These are phyloP conservation scores for Chloris gayana DNA, from an alignment of 176 grass and related monocot genomes.

Conservation along the genomic window DNA sequence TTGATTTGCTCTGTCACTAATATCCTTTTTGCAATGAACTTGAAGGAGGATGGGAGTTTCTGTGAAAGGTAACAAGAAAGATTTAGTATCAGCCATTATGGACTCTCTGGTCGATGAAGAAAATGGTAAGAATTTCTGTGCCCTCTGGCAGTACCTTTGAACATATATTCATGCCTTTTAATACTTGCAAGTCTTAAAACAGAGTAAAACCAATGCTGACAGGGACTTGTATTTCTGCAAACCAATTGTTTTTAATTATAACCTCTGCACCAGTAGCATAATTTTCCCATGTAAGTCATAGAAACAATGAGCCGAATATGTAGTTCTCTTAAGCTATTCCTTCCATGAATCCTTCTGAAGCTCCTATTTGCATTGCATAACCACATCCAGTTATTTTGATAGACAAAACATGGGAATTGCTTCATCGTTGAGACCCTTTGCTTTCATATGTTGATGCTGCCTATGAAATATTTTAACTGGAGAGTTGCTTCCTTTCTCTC, in stretches of 20 bases:
- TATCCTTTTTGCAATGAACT: slow-evolving; percentile 10
- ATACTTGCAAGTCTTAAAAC: background rate
- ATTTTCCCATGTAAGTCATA: background rate
- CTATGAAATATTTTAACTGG: background rate
- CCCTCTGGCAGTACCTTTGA: slow-evolving; percentile 30
- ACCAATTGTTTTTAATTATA: background rate
- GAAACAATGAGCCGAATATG: slow-evolving; percentile 22
- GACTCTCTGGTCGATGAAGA: slow-evolving; percentile 34
- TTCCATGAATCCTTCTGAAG: background rate
- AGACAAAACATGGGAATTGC: background rate
- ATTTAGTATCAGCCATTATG: slow-evolving; percentile 70
- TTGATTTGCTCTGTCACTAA: background rate
- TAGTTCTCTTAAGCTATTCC: slow-evolving; percentile 9
- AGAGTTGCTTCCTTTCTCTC: slow-evolving; percentile 23
- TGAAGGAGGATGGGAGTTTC: slow-evolving; percentile 71
- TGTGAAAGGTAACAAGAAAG: slow-evolving; percentile 76
- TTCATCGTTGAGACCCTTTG: background rate
- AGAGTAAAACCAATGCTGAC: background rate
- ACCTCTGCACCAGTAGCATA: slow-evolving; percentile 4
- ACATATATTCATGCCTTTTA: slow-evolving; percentile 5
- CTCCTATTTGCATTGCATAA: background rate
- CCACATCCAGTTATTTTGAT: background rate
- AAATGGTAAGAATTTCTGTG: slow-evolving; percentile 54
- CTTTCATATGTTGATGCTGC: background rate
- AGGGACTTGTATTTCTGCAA: background rate